Conservation (phyloP, 495 filamentous ascomycete species). For the Parathielavia appendiculata region DNA sequence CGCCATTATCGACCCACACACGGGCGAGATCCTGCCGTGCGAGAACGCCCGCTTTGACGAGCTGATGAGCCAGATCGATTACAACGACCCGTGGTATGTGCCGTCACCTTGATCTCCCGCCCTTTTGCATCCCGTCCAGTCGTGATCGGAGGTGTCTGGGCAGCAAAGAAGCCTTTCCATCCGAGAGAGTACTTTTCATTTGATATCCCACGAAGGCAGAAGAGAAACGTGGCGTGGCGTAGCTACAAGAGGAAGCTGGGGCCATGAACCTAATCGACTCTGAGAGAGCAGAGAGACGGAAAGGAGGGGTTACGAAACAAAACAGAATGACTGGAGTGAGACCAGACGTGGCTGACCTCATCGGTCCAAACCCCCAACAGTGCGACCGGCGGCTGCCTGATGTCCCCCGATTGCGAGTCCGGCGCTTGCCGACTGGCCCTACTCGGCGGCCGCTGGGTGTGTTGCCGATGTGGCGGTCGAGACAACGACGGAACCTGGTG, state of each 20-base stretch:
- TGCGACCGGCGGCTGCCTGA: constrained; percentile 39
- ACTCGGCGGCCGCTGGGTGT: constrained; percentile 40
- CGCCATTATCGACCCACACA: constrained; percentile 22
- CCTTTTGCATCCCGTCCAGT: neutral
- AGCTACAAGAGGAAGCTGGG: too few relatives aligned
- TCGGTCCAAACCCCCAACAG: constrained; percentile 17
- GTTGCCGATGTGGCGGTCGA: constrained; percentile 40
- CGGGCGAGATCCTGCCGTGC: constrained; percentile 21
- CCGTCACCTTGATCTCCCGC: neutral
- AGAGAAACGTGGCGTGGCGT: too few relatives aligned
- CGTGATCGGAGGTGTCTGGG: too few relatives aligned
- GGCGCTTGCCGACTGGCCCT: constrained; percentile 42
- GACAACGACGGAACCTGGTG: too few relatives aligned
- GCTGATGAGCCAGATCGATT: constrained; percentile 24
- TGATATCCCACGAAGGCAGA: too few relatives aligned
- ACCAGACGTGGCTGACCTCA: too few relatives aligned
- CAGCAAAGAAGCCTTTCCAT: too few relatives aligned
- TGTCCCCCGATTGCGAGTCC: constrained; percentile 38
- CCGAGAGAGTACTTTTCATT: too few relatives aligned
- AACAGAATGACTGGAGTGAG: too few relatives aligned
- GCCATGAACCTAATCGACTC: too few relatives aligned
- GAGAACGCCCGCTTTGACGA: constrained; percentile 25
- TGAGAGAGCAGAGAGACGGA: too few relatives aligned
- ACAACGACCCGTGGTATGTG: constrained; percentile 31
- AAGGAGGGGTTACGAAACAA: too few relatives aligned